Evolutionary conservation across 2,329 filamentous ascomycete genomes (phyloP).

Genomic region (Xylaria sp.): DNA sequence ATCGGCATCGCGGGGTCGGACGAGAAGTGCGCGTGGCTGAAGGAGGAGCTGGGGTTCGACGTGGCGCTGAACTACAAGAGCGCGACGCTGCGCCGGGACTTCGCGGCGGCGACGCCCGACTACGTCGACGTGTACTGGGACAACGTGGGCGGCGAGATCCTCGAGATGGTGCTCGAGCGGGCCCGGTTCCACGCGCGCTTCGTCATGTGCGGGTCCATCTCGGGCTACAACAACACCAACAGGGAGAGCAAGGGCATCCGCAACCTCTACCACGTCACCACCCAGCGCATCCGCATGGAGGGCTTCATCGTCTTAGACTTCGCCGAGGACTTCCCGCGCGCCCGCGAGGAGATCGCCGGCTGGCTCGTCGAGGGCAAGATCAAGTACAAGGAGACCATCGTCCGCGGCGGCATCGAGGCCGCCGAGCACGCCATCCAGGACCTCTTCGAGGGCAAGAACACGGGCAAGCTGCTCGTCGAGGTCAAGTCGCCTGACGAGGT

Average conservation of each 20-base stretch:
- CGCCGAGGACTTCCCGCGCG: conserved; percentile 64
- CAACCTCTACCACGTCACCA: conserved; percentile 47
- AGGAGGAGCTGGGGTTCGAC: conserved; percentile 66
- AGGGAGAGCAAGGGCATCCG: conserved; percentile 60
- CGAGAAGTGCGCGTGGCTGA: conserved; percentile 72
- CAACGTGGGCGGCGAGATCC: conserved; percentile 76
- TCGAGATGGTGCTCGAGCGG: conserved; percentile 72
- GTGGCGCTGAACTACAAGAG: conserved; percentile 70
- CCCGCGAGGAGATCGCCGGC: conserved; percentile 68
- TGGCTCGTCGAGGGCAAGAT: conserved; percentile 80
- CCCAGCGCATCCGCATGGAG: conserved; percentile 68
- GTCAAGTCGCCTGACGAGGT: conserved; percentile 54
- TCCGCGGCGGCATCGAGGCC: conserved; percentile 72
- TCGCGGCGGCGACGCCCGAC: conserved; percentile 63
- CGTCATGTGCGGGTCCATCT: conserved; percentile 77
- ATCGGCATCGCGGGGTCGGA: conserved; percentile 73
- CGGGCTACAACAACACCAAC: conserved; percentile 71
- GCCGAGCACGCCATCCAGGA: conserved; percentile 72
- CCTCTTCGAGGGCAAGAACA: conserved; percentile 76
- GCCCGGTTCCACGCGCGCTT: conserved; percentile 72
- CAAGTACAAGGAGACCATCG: conserved; percentile 75
- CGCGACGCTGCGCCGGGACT: conserved; percentile 60
- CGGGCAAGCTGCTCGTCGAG: conserved; percentile 71
- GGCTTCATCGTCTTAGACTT: conserved; percentile 81
- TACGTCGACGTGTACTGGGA: conserved; percentile 71